Evolutionary conservation across 257 asterid species (phyloP).

Genomic region (Solanum pennellii): DNA sequence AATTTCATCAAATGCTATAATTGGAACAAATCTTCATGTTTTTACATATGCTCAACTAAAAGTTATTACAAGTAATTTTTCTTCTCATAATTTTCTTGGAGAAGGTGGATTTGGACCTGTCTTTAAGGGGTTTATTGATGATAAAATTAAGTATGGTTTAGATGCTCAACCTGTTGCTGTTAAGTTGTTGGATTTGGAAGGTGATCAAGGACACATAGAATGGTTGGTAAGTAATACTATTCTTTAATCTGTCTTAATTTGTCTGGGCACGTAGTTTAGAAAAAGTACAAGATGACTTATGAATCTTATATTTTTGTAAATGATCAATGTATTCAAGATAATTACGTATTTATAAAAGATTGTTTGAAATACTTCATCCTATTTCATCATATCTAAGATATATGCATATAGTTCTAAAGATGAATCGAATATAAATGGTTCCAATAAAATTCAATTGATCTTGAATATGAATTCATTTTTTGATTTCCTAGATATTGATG

Average conservation of each 20-base stretch:
- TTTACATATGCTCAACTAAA: constrained; percentile 4
- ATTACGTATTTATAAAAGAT: not conserved
- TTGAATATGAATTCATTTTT: not conserved
- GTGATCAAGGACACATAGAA: constrained; percentile 8
- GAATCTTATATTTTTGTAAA: no score
- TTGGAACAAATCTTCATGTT: constrained; percentile 5
- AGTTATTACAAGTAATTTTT: constrained; percentile 3
- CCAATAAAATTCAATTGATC: no score
- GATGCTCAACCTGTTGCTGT: constrained; percentile 12
- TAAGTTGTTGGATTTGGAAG: constrained; percentile 10
- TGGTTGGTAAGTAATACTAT: constrained; percentile 6
- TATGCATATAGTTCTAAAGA: not conserved
- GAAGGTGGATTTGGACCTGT: constrained; percentile 20
- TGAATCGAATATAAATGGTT: no score
- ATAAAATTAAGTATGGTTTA: constrained; percentile 1
- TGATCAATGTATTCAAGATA: no score
- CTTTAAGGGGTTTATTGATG: constrained; percentile 12
- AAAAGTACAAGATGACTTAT: not conserved
- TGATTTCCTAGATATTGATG: not conserved
- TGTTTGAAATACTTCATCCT: not conserved
- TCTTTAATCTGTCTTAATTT: not conserved
- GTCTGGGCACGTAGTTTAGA: not conserved
- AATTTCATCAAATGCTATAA: constrained; percentile 4
- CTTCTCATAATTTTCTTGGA: constrained; percentile 7
- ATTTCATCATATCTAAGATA: no score